These are phyloP conservation scores for Saprolegnia diclina DNA, from an alignment of 352 stramenopile genomes.

Conservation along the genomic window DNA sequence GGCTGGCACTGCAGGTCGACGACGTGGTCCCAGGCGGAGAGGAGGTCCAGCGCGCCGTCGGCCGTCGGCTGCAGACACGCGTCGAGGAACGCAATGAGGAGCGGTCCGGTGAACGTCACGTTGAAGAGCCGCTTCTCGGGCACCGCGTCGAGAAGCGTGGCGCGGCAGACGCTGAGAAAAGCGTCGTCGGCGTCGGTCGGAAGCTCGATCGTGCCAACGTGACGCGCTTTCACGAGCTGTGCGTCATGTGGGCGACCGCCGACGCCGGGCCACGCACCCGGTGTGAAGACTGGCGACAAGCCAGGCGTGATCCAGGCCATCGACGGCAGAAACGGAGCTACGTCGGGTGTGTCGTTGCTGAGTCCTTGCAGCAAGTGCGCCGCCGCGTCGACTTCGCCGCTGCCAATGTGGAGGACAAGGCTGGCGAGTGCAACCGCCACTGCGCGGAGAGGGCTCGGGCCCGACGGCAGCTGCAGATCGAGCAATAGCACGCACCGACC, in stretches of 20 bases:
- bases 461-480: background rate
- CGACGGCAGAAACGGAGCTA: background rate
- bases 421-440: background rate
- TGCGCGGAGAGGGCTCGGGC: background rate
- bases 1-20: constrained; percentile 48
- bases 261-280: background rate
- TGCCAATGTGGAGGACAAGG: background rate
- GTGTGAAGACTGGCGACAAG: background rate
- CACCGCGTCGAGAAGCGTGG: background rate
- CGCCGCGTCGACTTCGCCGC: background rate
- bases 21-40: constrained; percentile 58
- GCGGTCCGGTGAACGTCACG: constrained; percentile 49
- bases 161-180: background rate
- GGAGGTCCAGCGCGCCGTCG: constrained; percentile 44
- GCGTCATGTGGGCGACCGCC: background rate
- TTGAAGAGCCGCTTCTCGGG: constrained; percentile 40
- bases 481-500: constrained; percentile 19
- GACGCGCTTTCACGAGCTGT: background rate
- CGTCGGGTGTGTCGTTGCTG: background rate
- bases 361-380: background rate
- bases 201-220: background rate
- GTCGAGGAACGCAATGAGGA: constrained; percentile 35
- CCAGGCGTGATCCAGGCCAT: background rate
- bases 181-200: background rate
- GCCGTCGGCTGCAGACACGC: constrained; percentile 33